These are phyloP conservation scores for Ceriops zippeliana DNA, from an alignment of 345 rosid species.

Conservation along the genomic window DNA sequence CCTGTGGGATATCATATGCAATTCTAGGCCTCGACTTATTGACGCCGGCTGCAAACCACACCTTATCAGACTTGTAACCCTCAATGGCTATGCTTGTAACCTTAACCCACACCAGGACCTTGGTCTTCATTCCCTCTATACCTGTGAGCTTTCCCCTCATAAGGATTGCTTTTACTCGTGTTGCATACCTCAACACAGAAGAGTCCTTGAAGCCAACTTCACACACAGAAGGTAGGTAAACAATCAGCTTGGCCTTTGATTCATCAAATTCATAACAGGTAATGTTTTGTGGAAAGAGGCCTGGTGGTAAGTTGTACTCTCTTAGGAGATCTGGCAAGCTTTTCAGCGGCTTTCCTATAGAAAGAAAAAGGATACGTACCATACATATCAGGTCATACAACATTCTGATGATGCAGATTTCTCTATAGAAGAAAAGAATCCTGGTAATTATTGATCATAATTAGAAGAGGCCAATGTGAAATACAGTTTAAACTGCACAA, in stretches of 20 bases:
- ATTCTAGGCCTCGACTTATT: conserved; percentile 74
- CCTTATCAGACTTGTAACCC: conserved; percentile 77
- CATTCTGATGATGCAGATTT: too few species aligned
- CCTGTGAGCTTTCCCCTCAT: conserved; percentile 67
- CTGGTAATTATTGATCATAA: too few species aligned
- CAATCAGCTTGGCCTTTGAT: conserved; percentile 70
- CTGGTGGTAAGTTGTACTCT: conserved; percentile 84
- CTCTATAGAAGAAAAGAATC: too few species aligned
- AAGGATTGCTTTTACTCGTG: conserved; percentile 76
- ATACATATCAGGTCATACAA: background rate
- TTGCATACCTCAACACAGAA: conserved; percentile 67
- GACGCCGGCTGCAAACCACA: conserved; percentile 92
- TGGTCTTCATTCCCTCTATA: conserved; percentile 95
- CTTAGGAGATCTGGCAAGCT: conserved; percentile 80
- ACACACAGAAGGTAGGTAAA: conserved; percentile 69
- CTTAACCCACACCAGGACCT: conserved; percentile 89
- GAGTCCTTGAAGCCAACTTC: conserved; percentile 87
- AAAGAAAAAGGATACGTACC: background rate
- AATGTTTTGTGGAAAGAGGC: conserved; percentile 83
- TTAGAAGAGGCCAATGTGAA: too few species aligned
- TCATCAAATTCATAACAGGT: conserved; percentile 88
- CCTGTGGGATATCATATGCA: conserved; percentile 57
- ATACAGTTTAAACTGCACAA: too few species aligned
- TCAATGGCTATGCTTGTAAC: conserved; percentile 69
- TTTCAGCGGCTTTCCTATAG: conserved; percentile 67